Conservation (phyloP, 1,284 basidiomycete species). For the Boletus hoseneyae region DNA sequence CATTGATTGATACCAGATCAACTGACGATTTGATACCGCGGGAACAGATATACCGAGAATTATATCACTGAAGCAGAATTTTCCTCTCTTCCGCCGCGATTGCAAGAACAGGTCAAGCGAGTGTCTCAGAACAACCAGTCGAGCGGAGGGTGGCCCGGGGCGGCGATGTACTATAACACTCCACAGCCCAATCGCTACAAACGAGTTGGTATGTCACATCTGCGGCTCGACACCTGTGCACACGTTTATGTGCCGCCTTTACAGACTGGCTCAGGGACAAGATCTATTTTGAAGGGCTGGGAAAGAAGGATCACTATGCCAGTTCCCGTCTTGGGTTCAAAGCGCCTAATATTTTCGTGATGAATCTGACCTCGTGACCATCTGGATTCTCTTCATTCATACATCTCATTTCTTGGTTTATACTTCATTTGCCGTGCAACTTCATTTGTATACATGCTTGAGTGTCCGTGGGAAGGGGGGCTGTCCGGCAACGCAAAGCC, state of each 20-base stretch:
- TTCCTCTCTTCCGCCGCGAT: conserved; percentile 50
- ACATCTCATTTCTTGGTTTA: conserved; percentile 11
- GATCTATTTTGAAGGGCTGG: conserved; percentile 64
- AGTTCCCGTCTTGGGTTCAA: conserved; percentile 61
- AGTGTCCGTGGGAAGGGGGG: neutral
- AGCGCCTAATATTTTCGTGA: conserved; percentile 73
- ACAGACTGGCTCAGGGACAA: conserved; percentile 74
- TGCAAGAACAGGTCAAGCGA: conserved; percentile 69
- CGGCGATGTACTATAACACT: conserved; percentile 44
- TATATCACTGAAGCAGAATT: conserved; percentile 66
- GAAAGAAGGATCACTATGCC: conserved; percentile 57
- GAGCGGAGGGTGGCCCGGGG: conserved; percentile 32
- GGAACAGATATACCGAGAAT: conserved; percentile 61
- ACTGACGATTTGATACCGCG: conserved; percentile 10
- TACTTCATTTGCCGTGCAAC: neutral
- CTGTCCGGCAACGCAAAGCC: neutral
- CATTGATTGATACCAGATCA: conserved; percentile 1
- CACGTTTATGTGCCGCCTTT: conserved; percentile 2
- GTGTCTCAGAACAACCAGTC: conserved; percentile 44
- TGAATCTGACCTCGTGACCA: conserved; percentile 40
- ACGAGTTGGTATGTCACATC: conserved; percentile 52
- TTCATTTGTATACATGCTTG: neutral
- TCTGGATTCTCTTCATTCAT: neutral
- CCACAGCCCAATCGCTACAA: conserved; percentile 46
- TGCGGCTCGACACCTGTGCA: neutral